Percentiles rank a stretch among this genome's conserved stretches.
These are phyloP conservation scores for Cyamopsis tetragonoloba DNA, from an alignment of 306 rosid genomes.

Conservation along the genomic window DNA sequence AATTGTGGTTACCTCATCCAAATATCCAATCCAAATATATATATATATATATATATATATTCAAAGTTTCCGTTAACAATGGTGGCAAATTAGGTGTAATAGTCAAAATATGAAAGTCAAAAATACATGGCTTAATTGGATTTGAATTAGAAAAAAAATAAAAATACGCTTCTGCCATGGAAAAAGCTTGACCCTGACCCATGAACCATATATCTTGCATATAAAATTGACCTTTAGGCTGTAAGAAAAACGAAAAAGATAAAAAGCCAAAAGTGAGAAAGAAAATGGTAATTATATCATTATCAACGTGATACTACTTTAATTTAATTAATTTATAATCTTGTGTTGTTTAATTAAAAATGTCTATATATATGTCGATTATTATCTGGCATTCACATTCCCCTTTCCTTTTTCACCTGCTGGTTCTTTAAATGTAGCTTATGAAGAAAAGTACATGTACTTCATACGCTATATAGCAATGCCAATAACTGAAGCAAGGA, in stretches of 20 bases:
- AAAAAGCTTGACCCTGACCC: constrained; percentile 28
- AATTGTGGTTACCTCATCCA: no score
- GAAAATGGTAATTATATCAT: neutral
- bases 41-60: no score
- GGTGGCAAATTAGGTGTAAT: constrained; percentile 3
- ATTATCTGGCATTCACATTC: constrained; percentile 4
- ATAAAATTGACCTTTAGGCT: neutral
- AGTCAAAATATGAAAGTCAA: constrained; percentile 6
- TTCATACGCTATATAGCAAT: neutral
- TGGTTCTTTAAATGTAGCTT: neutral
- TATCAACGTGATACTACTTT: neutral
- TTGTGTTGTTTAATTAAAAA: neutral
- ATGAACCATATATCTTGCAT: neutral
- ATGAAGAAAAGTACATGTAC: constrained; percentile 26
- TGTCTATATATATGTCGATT: neutral
- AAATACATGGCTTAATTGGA: neutral
- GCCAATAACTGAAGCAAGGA: constrained; percentile 25
- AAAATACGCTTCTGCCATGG: neutral
- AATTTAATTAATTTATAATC: neutral
- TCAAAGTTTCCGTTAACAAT: neutral
- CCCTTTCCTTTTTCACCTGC: neutral
- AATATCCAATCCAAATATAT: no score
- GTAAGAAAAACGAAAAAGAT: neutral
- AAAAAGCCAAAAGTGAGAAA: constrained; percentile 11
- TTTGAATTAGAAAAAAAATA: neutral